phyloP scores from a whole-genome alignment of 2,329 filamentous ascomycete species.

The Macrophomina pseudophaseolina region DNA sequence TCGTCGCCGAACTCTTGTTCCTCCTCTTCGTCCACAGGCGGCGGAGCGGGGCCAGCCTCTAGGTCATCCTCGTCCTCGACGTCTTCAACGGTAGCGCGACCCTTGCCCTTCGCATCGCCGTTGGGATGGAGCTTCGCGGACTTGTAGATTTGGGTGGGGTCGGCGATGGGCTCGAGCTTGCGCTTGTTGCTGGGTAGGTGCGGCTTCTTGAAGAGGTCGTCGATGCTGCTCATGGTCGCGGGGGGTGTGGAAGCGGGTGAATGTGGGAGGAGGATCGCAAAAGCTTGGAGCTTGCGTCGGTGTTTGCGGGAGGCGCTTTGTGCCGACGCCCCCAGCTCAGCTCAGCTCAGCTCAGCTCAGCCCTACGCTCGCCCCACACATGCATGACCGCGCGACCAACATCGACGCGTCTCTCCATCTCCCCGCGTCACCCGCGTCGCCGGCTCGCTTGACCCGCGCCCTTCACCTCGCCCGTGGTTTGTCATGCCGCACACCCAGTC shows the following conservation, averaged over 20 bases:
- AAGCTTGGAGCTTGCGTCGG: conserved; percentile 18
- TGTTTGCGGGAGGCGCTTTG: neutral
- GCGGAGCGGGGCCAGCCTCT: conserved; percentile 60
- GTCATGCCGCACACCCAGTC: conserved; percentile 40
- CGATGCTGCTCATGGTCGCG: conserved; percentile 61
- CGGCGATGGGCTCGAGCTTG: conserved; percentile 61
- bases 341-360: conserved; percentile 1
- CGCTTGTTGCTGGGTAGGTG: conserved; percentile 58
- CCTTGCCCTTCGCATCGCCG: conserved; percentile 56
- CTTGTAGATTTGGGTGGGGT: conserved; percentile 66
- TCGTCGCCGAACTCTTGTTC: conserved; percentile 64
- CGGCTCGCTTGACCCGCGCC: neutral
- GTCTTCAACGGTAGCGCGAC: conserved; percentile 55
- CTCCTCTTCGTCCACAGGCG: conserved; percentile 53
- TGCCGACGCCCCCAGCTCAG: conserved; percentile 3
- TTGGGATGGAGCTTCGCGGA: conserved; percentile 59
- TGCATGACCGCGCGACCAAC: conserved; percentile 9
- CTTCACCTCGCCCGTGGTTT: neutral
- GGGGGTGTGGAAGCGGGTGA: neutral
- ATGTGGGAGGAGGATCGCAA: neutral
- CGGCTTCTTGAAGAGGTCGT: conserved; percentile 67
- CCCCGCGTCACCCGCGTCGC: conserved; percentile 8
- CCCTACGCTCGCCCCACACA: conserved; percentile 9
- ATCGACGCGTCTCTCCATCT: conserved; percentile 21
- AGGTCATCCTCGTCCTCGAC: conserved; percentile 51